Evolutionary conservation across 2,329 filamentous ascomycete genomes (phyloP).

Genomic region (Fusarium udum): DNA sequence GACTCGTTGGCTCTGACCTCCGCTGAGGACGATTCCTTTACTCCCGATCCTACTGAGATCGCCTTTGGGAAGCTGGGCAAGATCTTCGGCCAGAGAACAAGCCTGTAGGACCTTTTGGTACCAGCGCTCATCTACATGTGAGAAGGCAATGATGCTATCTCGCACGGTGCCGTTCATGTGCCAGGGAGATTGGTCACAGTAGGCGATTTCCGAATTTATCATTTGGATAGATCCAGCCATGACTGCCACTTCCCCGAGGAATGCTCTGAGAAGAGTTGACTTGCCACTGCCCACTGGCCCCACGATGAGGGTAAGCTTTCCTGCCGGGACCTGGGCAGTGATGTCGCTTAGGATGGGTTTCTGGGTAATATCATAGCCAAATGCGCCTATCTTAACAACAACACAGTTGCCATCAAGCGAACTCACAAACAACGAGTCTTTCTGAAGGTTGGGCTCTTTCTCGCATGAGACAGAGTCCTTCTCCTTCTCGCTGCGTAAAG

Average conservation of each 20-base stretch:
- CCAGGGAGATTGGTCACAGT: slow-evolving; percentile 43
- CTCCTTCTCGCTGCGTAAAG: not conserved
- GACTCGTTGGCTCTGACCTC: slow-evolving; percentile 50
- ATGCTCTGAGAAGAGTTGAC: slow-evolving; percentile 45
- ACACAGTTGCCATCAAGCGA: not conserved
- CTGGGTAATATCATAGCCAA: slow-evolving; percentile 17
- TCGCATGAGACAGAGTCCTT: not conserved
- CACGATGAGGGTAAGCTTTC: slow-evolving; percentile 39
- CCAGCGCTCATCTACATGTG: slow-evolving; percentile 39
- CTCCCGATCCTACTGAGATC: slow-evolving; percentile 49
- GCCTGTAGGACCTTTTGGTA: slow-evolving; percentile 44
- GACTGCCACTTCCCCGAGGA: slow-evolving; percentile 43
- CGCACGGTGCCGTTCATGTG: slow-evolving; percentile 45
- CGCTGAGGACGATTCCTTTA: slow-evolving; percentile 50
- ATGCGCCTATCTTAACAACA: not conserved
- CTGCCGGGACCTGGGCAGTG: not conserved
- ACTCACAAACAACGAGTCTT: fast-evolving
- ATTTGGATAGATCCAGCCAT: slow-evolving; percentile 14
- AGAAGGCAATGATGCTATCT: slow-evolving; percentile 47
- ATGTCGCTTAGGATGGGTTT: slow-evolving; percentile 14
- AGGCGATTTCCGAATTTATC: slow-evolving; percentile 19
- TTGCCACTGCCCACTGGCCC: slow-evolving; percentile 52
- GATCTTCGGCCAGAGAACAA: slow-evolving; percentile 39
- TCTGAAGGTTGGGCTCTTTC: not conserved
- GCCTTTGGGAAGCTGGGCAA: slow-evolving; percentile 43